Conservation (phyloP, 192 early-diverging fungal species). For the Coemansia sp. region DNA sequence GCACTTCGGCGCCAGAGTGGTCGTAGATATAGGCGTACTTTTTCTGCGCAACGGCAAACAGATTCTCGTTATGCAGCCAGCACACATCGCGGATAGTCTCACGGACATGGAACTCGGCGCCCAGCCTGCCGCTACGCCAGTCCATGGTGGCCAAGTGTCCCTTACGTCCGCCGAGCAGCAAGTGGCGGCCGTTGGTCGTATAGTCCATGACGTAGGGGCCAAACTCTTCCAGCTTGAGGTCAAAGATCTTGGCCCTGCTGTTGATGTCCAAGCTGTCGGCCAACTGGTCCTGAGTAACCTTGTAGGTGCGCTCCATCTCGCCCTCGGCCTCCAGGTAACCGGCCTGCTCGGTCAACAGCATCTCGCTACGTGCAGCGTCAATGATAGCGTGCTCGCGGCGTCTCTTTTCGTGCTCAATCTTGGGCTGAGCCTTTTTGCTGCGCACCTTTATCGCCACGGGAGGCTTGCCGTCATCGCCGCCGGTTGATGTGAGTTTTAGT, state of each 20-base stretch:
- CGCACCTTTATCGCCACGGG: constrained; percentile 21
- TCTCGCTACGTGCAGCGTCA: constrained; percentile 76
- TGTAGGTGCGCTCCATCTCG: constrained; percentile 83
- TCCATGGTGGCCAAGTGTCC: constrained; percentile 93
- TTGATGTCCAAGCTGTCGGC: constrained; percentile 71
- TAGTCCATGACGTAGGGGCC: constrained; percentile 92
- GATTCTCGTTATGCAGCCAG: constrained; percentile 94
- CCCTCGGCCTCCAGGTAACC: constrained; percentile 90
- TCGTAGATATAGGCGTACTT: constrained; percentile 96
- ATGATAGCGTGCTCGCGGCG: constrained; percentile 67
- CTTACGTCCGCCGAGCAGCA: constrained; percentile 77
- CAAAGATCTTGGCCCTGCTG: constrained; percentile 78
- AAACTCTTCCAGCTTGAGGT: constrained; percentile 76
- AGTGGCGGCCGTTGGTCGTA: constrained; percentile 79
- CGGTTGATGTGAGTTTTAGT: background rate
- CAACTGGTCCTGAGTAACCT: constrained; percentile 74
- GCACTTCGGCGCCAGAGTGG: constrained; percentile 85
- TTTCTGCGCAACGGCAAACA: constrained; percentile 97
- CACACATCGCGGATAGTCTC: constrained; percentile 92
- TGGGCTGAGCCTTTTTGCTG: constrained; percentile 74
- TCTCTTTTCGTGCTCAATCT: constrained; percentile 64
- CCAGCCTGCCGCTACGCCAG: constrained; percentile 81
- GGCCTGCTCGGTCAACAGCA: constrained; percentile 74
- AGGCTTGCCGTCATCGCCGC: background rate
- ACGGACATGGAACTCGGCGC: constrained; percentile 81